These are phyloP conservation scores for Jatropha podagrica DNA, from an alignment of 441 rosid species.

Conservation along the genomic window DNA sequence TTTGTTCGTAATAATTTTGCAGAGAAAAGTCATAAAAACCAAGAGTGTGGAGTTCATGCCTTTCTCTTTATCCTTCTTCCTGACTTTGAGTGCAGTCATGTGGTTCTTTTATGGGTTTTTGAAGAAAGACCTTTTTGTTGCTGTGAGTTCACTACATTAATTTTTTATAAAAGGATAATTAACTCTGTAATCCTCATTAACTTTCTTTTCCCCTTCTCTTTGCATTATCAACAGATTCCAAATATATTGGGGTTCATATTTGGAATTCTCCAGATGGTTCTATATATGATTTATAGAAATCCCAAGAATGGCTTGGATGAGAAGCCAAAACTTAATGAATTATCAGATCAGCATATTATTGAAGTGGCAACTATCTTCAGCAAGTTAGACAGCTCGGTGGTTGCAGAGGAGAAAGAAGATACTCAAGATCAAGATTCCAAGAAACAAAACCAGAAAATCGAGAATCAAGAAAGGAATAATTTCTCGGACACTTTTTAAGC, in stretches of 20 bases:
- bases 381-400: slow-evolving; percentile 35
- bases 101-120: slow-evolving; percentile 84
- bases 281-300: slow-evolving; percentile 64
- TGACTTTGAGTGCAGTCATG: slow-evolving; percentile 72
- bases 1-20: slow-evolving; percentile 1
- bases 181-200: not conserved
- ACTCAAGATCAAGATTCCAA: not conserved
- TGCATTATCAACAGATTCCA: slow-evolving; percentile 52
- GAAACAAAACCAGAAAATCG: slow-evolving; percentile 9
- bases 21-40: slow-evolving; percentile 79
- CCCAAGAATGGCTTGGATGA: slow-evolving; percentile 40
- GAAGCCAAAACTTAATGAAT: slow-evolving; percentile 45
- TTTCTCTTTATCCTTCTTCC: slow-evolving; percentile 60
- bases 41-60: slow-evolving; percentile 92
- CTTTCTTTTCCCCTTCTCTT: not conserved
- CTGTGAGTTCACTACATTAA: slow-evolving; percentile 41
- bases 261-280: slow-evolving; percentile 75
- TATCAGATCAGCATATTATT: slow-evolving; percentile 46
- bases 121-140: slow-evolving; percentile 54
- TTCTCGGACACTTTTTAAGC: slow-evolving; percentile 9
- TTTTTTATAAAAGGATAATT: not conserved
- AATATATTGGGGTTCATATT: slow-evolving; percentile 72
- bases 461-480: not conserved
- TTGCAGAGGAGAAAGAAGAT: slow-evolving; percentile 14
- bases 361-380: slow-evolving; percentile 34